phyloP scores from a whole-genome alignment of 148 eudicot genomes.

The Cornus florida region DNA sequence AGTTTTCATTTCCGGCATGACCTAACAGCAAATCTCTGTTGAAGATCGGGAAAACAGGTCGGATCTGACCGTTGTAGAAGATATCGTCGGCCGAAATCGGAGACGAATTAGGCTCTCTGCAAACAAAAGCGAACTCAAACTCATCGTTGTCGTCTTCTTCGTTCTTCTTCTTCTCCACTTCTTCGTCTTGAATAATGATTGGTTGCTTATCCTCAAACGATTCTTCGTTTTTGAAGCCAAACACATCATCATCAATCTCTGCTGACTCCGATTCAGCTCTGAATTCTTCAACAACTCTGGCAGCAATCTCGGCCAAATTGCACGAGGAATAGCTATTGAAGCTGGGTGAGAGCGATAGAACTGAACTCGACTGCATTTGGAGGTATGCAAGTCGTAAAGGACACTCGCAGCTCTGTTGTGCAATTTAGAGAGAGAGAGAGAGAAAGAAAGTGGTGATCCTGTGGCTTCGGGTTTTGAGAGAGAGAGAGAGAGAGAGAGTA shows the following conservation, averaged over 20 bases:
- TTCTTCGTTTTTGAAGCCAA: not conserved
- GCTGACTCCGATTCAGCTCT: not conserved
- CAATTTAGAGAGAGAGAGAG: not conserved
- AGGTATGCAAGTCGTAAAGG: not conserved
- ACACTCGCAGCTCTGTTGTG: not conserved
- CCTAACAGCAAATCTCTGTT: slow-evolving; percentile 36
- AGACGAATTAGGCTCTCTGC: slow-evolving; percentile 9
- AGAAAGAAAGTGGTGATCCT: not conserved
- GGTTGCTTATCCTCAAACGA: not conserved
- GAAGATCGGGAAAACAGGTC: slow-evolving; percentile 59
- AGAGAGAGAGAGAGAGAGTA: slow-evolving; percentile 9
- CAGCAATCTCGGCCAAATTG: slow-evolving; percentile 32
- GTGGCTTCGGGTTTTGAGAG: not conserved
- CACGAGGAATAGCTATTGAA: slow-evolving; percentile 29
- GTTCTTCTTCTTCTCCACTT: not conserved
- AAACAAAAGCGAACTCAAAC: slow-evolving; percentile 40
- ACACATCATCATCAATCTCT: slow-evolving; percentile 13
- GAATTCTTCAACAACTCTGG: slow-evolving; percentile 33
- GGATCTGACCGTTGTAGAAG: slow-evolving; percentile 48
- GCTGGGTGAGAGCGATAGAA: slow-evolving; percentile 25
- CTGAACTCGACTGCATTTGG: slow-evolving; percentile 17
- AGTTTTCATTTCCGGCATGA: too few species aligned
- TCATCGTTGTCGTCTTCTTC: slow-evolving; percentile 7
- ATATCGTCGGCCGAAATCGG: slow-evolving; percentile 40
- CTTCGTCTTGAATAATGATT: not conserved